Conservation (phyloP, 2,329 filamentous ascomycete species). For the Thermothelomyces thermophilus region DNA sequence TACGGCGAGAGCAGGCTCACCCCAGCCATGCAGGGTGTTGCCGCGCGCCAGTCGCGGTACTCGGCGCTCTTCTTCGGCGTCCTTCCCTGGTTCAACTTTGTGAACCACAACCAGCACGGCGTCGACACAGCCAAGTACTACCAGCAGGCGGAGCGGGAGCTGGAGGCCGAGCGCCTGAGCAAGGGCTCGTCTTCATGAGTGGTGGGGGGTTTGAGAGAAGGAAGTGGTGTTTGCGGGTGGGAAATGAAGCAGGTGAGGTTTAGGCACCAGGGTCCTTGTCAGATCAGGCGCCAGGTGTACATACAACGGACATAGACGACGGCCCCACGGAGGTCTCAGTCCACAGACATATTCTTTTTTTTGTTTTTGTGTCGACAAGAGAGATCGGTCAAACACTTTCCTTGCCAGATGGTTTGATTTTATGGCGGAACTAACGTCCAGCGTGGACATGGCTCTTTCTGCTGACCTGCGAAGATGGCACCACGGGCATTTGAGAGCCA, state of each 20-base stretch:
- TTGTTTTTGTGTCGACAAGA: constrained; percentile 6
- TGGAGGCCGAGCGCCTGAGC: constrained; percentile 63
- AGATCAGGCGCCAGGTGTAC: constrained; percentile 18
- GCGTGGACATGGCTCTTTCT: constrained; percentile 6
- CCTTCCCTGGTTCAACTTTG: constrained; percentile 96
- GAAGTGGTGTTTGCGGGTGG: not conserved
- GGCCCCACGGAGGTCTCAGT: constrained; percentile 12
- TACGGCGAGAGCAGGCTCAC: constrained; percentile 76
- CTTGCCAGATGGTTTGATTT: too few species aligned
- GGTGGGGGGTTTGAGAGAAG: not conserved
- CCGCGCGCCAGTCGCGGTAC: constrained; percentile 87
- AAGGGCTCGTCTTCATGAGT: constrained; percentile 19
- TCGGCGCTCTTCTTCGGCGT: constrained; percentile 75
- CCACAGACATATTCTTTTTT: too few species aligned
- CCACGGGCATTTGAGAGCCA: too few species aligned
- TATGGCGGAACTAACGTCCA: not conserved
- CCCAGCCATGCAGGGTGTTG: constrained; percentile 89
- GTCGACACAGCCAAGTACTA: constrained; percentile 99
- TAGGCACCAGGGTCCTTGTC: constrained; percentile 1
- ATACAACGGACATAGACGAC: constrained; percentile 20
- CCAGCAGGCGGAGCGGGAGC: constrained; percentile 84
- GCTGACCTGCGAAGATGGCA: not conserved
- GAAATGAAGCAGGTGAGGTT: not conserved
- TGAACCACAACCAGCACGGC: constrained; percentile 92
- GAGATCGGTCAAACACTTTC: not conserved